These are phyloP conservation scores for Neocatenulostroma microsporum DNA, from an alignment of 2,329 filamentous ascomycete genomes.

Conservation along the genomic window DNA sequence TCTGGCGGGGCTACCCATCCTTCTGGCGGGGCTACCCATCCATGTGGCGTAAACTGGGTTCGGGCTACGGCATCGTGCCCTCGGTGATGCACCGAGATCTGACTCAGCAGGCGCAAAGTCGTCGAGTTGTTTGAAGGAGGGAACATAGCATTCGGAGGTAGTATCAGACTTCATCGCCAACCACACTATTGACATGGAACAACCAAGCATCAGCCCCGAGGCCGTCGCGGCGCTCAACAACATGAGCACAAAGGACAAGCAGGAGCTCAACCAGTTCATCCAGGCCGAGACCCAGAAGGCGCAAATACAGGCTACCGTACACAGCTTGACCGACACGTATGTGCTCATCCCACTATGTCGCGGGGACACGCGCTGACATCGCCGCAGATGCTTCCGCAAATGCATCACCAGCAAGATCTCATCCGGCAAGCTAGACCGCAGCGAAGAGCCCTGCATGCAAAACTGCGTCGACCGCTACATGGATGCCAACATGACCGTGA, in stretches of 20 bases:
- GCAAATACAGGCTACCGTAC: constrained; percentile 47
- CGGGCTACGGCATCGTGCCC: too few relatives aligned
- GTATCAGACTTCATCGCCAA: too few relatives aligned
- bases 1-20: too few relatives aligned
- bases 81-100: too few relatives aligned
- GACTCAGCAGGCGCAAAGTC: too few relatives aligned
- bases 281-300: constrained; percentile 55
- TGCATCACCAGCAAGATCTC: constrained; percentile 72
- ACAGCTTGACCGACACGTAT: constrained; percentile 27
- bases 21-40: too few relatives aligned
- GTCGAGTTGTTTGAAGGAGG: too few relatives aligned
- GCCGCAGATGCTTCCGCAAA: constrained; percentile 85
- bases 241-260: constrained; percentile 44
- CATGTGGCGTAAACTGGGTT: too few relatives aligned
- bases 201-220: constrained; percentile 21
- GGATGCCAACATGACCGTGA: constrained; percentile 76
- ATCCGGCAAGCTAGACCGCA: constrained; percentile 61
- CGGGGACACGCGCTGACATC: neutral
- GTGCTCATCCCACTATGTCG: constrained; percentile 1
- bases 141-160: too few relatives aligned
- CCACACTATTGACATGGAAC: constrained; percentile 24
- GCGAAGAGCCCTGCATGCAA: constrained; percentile 73
- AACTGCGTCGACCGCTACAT: constrained; percentile 94
- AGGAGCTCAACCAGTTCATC: constrained; percentile 80
- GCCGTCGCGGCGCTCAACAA: constrained; percentile 20